These are phyloP conservation scores for Apiosordaria backusii DNA, from an alignment of 495 filamentous ascomycete species.

Conservation along the genomic window DNA sequence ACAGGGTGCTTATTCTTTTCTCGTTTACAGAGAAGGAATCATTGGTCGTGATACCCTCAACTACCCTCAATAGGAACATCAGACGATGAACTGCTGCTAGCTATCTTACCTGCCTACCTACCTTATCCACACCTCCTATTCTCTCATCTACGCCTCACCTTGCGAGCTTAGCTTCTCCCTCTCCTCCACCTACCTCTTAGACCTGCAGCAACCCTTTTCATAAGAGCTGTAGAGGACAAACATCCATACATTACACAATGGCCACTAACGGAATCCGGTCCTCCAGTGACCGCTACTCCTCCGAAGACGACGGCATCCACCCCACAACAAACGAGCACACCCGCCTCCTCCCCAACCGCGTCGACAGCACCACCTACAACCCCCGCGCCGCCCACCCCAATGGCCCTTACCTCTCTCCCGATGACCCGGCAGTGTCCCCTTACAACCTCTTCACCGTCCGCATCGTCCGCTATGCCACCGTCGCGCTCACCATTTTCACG, in stretches of 20 bases:
- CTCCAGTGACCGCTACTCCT: slow-evolving; percentile 6
- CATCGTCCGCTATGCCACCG: slow-evolving; percentile 66
- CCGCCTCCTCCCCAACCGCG: slow-evolving; percentile 61
- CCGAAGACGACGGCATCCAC: slow-evolving; percentile 13
- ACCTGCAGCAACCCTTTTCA: too few species aligned
- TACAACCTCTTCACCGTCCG: slow-evolving; percentile 94
- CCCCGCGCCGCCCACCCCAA: slow-evolving; percentile 86
- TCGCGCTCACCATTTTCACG: slow-evolving; percentile 66
- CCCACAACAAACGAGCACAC: slow-evolving; percentile 66
- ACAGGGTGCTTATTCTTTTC: too few species aligned
- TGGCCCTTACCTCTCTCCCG: slow-evolving; percentile 72
- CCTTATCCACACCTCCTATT: neutral
- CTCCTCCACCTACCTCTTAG: too few species aligned
- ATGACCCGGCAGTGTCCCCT: slow-evolving; percentile 93
- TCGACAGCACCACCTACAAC: slow-evolving; percentile 57
- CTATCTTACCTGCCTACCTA: neutral
- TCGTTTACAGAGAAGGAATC: too few species aligned
- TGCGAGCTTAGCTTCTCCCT: too few species aligned
- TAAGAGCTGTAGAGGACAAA: neutral
- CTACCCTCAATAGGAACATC: neutral
- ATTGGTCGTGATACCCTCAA: too few species aligned
- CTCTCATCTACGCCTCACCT: neutral
- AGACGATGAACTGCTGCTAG: neutral
- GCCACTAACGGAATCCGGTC: slow-evolving; percentile 12
- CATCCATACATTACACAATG: neutral